phyloP scores from a whole-genome alignment of 345 rosid species.

The Adansonia digitata region DNA sequence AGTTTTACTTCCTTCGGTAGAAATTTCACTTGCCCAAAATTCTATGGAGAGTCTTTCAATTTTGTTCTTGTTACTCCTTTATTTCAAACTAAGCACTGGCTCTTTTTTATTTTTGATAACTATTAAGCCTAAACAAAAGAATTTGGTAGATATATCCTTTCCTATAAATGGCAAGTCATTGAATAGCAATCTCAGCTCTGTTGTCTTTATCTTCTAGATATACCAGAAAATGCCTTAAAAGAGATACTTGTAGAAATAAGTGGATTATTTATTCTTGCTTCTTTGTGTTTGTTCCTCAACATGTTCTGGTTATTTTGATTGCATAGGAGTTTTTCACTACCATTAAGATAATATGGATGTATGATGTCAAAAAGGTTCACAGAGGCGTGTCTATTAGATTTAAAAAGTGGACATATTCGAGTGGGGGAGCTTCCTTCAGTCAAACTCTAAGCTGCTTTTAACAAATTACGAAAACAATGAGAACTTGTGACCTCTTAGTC shows the following conservation, averaged over 20 bases:
- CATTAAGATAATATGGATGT: neutral
- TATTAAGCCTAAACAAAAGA: neutral
- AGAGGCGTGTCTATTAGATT: neutral
- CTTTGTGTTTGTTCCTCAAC: neutral
- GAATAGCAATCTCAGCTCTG: neutral
- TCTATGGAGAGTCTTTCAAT: neutral
- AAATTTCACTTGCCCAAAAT: neutral
- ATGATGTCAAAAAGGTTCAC: neutral
- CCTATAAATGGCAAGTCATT: neutral
- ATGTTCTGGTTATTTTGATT: neutral
- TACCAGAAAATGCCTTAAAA: no score
- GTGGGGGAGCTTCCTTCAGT: neutral
- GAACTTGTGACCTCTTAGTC: neutral
- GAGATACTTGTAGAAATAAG: no score
- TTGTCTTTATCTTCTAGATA: neutral
- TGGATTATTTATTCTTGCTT: neutral
- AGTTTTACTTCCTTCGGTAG: neutral
- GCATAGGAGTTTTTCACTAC: neutral
- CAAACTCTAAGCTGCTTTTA: neutral
- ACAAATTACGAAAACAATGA: neutral
- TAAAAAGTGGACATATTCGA: neutral
- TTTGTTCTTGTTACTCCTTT: neutral
- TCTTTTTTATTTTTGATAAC: neutral
- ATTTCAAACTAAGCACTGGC: neutral
- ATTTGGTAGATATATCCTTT: neutral